A percentile compares a stretch with the other conserved stretches of the same genome.
phyloP scores from a whole-genome alignment of 2,329 filamentous ascomycete genomes.

The Claviceps capensis region DNA sequence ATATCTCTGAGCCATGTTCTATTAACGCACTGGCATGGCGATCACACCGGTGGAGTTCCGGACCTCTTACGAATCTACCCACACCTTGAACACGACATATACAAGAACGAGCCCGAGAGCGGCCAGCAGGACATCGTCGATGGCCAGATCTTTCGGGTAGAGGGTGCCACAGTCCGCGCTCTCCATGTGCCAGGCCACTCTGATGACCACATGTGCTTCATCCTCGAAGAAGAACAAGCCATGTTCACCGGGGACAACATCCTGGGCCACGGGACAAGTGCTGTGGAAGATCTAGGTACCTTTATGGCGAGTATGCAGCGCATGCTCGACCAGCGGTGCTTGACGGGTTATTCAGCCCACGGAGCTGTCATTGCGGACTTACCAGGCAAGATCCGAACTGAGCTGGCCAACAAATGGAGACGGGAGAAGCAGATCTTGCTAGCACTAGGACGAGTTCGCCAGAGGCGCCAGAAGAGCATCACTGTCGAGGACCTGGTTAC shows the following conservation, averaged over 20 bases:
- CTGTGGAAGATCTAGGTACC: slow-evolving; percentile 51
- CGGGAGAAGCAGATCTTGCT: slow-evolving; percentile 26
- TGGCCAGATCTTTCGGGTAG: slow-evolving; percentile 34
- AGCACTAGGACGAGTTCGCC: slow-evolving; percentile 16
- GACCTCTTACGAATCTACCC: slow-evolving; percentile 32
- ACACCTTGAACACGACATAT: slow-evolving; percentile 21
- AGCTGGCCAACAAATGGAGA: slow-evolving; percentile 22
- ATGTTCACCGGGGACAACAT: slow-evolving; percentile 67
- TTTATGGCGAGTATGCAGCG: slow-evolving; percentile 48
- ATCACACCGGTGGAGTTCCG: slow-evolving; percentile 53
- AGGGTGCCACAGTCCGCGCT: slow-evolving; percentile 46
- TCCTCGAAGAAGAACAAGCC: slow-evolving; percentile 49
- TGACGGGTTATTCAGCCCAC: slow-evolving; percentile 45
- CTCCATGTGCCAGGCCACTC: slow-evolving; percentile 58
- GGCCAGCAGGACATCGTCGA: slow-evolving; percentile 27
- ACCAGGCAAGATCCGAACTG: slow-evolving; percentile 9
- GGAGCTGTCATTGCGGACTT: slow-evolving; percentile 44
- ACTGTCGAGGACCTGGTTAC: slow-evolving; percentile 28
- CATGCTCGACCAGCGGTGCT: slow-evolving; percentile 42
- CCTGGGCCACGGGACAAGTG: slow-evolving; percentile 58
- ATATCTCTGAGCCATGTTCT: slow-evolving; percentile 28
- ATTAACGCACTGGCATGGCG: slow-evolving; percentile 63
- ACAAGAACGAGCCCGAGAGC: slow-evolving; percentile 39
- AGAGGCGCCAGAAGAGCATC: slow-evolving; percentile 17
- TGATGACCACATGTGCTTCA: slow-evolving; percentile 51